These are phyloP conservation scores for Ganoderma lingzhi DNA, from an alignment of 1,284 basidiomycete species.

Conservation along the genomic window DNA sequence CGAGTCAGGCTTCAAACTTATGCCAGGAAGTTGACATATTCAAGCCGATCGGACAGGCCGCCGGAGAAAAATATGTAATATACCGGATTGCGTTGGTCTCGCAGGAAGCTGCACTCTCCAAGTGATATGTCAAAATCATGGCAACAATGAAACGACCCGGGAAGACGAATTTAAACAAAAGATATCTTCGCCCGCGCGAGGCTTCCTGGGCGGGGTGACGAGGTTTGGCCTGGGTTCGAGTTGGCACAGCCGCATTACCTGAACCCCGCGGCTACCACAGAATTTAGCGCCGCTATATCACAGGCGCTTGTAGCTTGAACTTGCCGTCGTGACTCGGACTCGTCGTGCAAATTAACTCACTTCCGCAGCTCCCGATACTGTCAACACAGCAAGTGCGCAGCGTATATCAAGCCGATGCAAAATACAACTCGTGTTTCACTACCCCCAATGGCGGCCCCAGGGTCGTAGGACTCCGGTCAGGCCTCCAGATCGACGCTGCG, in stretches of 20 bases:
- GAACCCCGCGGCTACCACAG: neutral
- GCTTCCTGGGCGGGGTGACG: neutral
- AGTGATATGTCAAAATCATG: neutral
- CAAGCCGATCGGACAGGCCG: neutral
- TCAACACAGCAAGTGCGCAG: neutral
- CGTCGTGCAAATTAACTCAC: constrained; percentile 1
- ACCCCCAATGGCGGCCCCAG: neutral
- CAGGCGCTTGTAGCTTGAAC: neutral
- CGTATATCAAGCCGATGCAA: neutral
- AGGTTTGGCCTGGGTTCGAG: neutral
- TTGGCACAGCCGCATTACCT: neutral
- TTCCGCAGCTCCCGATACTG: neutral
- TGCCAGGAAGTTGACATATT: neutral
- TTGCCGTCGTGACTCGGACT: neutral
- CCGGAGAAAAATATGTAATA: neutral
- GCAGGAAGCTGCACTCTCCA: neutral
- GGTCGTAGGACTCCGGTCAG: neutral
- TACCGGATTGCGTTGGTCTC: neutral
- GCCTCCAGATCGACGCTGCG: neutral
- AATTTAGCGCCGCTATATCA: neutral
- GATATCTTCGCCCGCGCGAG: neutral
- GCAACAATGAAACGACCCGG: neutral
- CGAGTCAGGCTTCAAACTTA: neutral
- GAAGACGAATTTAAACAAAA: neutral
- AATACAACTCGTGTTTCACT: neutral